Conservation (phyloP, 805 yeast genomes). For the Priceomyces medius region DNA sequence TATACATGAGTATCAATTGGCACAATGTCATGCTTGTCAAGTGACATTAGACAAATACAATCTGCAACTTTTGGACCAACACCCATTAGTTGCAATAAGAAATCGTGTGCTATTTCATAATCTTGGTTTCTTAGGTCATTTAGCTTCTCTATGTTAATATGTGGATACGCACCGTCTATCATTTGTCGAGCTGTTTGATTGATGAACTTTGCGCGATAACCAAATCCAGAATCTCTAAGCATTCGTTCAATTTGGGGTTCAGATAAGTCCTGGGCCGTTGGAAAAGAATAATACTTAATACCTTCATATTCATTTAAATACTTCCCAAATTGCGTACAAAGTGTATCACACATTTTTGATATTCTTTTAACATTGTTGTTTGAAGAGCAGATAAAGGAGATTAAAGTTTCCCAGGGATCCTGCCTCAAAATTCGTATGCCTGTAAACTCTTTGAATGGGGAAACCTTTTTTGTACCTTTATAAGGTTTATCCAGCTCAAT, state of each 20-base stretch:
- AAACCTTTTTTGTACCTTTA: conserved; percentile 25
- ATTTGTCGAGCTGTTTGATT: conserved; percentile 69
- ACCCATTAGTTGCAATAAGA: conserved; percentile 68
- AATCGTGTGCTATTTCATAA: conserved; percentile 55
- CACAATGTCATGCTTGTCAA: conserved; percentile 81
- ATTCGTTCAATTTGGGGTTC: conserved; percentile 35
- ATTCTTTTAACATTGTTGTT: conserved; percentile 93
- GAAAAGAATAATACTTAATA: conserved; percentile 67
- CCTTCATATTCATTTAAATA: conserved; percentile 55
- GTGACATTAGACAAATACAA: conserved; percentile 89
- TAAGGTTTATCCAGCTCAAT: conserved; percentile 50
- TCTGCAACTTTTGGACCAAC: conserved; percentile 99
- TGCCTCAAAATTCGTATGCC: conserved; percentile 88
- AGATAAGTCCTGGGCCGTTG: conserved; percentile 55
- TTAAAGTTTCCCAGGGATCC: conserved; percentile 94
- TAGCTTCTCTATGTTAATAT: conserved; percentile 35
- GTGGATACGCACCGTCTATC: conserved; percentile 33
- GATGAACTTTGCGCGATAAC: conserved; percentile 89
- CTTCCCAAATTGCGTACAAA: conserved; percentile 70
- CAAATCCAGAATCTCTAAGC: conserved; percentile 64
- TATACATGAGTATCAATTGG: conserved; percentile 96
- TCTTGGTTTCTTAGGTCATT: conserved; percentile 43
- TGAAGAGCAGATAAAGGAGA: conserved; percentile 92
- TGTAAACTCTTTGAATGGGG: conserved; percentile 41
- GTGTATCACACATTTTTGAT: conserved; percentile 83